Percentiles rank a stretch among this genome's conserved stretches.
Conservation (phyloP, 176 grass and related monocot species). For the Bolboschoenus planiculmis region DNA sequence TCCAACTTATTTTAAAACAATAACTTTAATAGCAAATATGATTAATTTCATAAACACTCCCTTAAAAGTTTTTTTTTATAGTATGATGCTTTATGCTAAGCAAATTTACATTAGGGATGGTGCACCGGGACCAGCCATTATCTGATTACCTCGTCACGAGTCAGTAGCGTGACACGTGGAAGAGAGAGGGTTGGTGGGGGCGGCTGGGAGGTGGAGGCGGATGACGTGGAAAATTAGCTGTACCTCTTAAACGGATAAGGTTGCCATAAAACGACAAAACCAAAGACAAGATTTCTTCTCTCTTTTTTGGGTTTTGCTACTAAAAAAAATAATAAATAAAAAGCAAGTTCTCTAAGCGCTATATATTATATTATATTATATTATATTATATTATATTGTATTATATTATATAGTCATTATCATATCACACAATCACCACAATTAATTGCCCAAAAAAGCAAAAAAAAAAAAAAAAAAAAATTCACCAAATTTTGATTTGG, state of each 20-base stretch:
- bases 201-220: not conserved
- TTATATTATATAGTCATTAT: too few species aligned
- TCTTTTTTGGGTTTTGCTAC: not conserved
- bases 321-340: too few species aligned
- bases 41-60: too few species aligned
- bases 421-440: not conserved
- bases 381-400: too few species aligned
- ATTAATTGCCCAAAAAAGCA: not conserved
- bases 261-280: slow-evolving; percentile 7
- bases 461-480: not conserved
- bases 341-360: not conserved
- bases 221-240: slow-evolving; percentile 21
- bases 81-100: not conserved
- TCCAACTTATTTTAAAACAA: too few species aligned
- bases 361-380: not conserved
- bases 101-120: not conserved
- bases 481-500: not conserved
- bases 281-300: not conserved
- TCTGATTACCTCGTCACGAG: not conserved
- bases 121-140: slow-evolving; percentile 1
- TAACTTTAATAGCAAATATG: too few species aligned
- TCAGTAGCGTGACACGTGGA: not conserved
- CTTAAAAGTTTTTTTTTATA: too few species aligned
- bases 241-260: slow-evolving; percentile 4
- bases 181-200: slow-evolving; percentile 16